phyloP scores from a whole-genome alignment of 2,329 filamentous ascomycete genomes.

The Colletotrichum sp. region DNA sequence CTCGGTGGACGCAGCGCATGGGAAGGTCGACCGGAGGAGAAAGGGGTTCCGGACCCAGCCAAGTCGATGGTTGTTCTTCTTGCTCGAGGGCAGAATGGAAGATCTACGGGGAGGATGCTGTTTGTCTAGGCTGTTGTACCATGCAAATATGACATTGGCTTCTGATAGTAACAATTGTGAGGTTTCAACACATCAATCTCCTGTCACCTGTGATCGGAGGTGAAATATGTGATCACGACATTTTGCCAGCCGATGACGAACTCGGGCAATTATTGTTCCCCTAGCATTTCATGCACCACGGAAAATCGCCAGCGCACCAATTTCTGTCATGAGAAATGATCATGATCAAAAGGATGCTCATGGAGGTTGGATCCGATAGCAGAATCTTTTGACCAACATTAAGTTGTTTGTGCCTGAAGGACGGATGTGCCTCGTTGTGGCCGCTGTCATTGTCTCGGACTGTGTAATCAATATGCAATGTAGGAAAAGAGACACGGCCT shows the following conservation, averaged over 20 bases:
- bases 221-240: neutral
- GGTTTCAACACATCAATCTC: neutral
- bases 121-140: neutral
- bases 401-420: neutral
- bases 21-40: neutral
- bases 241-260: neutral
- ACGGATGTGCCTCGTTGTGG: neutral
- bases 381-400: rapidly evolving
- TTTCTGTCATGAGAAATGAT: neutral
- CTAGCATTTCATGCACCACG: neutral
- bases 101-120: neutral
- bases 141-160: rapidly evolving
- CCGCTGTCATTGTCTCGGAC: neutral
- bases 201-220: rapidly evolving
- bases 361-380: neutral
- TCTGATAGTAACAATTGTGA: neutral
- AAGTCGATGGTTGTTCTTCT: neutral
- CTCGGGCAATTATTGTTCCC: neutral
- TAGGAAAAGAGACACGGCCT: rapidly evolving
- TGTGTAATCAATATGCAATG: neutral
- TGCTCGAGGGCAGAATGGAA: neutral
- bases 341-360: neutral
- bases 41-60: neutral
- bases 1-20: neutral
- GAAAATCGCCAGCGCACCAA: neutral